Conservation (phyloP, 192 early-diverging fungal species). For the Entophlyctis helioformis region DNA sequence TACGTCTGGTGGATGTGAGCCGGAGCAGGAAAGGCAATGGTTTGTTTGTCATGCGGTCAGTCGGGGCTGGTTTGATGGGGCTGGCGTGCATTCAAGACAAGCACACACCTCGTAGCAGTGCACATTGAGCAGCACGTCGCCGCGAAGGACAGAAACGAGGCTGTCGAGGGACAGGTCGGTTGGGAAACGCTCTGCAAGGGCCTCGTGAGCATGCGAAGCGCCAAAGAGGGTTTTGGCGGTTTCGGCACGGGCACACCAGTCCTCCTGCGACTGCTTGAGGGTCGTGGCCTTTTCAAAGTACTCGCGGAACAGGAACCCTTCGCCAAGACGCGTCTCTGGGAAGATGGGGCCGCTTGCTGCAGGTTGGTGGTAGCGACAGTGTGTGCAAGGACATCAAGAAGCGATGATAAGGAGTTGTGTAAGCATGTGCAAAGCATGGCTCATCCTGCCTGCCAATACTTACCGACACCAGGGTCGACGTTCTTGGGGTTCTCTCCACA, state of each 20-base stretch:
- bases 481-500: conserved; percentile 70
- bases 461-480: conserved; percentile 17
- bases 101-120: conserved; percentile 41
- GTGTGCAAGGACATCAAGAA: neutral
- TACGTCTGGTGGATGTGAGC: conserved; percentile 25
- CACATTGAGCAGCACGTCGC: conserved; percentile 55
- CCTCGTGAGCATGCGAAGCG: conserved; percentile 16
- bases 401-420: too few relatives aligned
- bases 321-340: conserved; percentile 39
- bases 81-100: too few relatives aligned
- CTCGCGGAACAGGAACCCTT: conserved; percentile 54
- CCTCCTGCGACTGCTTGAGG: conserved; percentile 34
- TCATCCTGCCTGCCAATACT: too few relatives aligned
- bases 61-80: too few relatives aligned
- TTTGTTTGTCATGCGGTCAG: too few relatives aligned
- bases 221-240: conserved; percentile 9
- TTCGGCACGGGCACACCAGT: conserved; percentile 42
- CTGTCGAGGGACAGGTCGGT: conserved; percentile 45
- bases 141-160: conserved; percentile 53
- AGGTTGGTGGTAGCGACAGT: neutral
- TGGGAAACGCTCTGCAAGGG: conserved; percentile 40
- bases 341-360: neutral
- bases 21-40: too few relatives aligned
- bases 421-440: too few relatives aligned
- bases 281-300: conserved; percentile 37